Evolutionary conservation across 2,329 filamentous ascomycete genomes (phyloP), one percentile per base, ranked within the genome.

Genomic region (Pseudogymnoascus sp.): DNA sequence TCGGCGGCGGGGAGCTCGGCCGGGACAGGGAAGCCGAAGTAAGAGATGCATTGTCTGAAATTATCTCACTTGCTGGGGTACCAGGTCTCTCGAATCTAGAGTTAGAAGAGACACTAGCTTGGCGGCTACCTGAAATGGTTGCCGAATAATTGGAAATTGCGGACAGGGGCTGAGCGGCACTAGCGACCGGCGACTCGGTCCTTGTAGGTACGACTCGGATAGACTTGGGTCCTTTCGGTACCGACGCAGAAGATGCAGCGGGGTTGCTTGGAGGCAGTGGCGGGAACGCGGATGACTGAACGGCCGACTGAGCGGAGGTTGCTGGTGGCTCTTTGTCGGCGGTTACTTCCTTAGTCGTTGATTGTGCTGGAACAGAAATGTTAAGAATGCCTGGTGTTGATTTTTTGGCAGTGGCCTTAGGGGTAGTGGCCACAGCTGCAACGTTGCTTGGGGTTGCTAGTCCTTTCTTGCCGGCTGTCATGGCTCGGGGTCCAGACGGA

Each of bases 31-130:
- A 89, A 2, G 85, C 80, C 14, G 89, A 92, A 4, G 90, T 80
- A 20, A 91, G 77, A 0, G 88, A 91, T 9, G 88, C 85, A 60
- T 82, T 90, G 69, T 93, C 89, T n/a, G 88, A 91, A 36, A 90
- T 79, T 61, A 84, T 78, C 68, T 92, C 89, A 69, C 88, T 91
- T 1, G 77, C 82, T 0, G 89, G 88, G 0, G 89, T 91, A 28
- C 84, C 85, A n/a, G 89, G 88, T 6, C 82, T 78, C 61, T 87
- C 75, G 35, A 71, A 63, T 59, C 68, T 68, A 22, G 69, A 76
- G 41, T 78, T 73, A 12, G 76, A 82, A 25, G 75, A 75, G 43
- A 80, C 74, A 63, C 77, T 82, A 5, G 78, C 76, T 68, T 82
- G 78, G 25, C 80, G 75, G 18, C 78, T 80, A 6, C 77, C 72